A percentile compares a stretch with the other conserved stretches of the same genome.
phyloP scores from a whole-genome alignment of 179 eudicot species.

The Monotropa hypopitys region DNA sequence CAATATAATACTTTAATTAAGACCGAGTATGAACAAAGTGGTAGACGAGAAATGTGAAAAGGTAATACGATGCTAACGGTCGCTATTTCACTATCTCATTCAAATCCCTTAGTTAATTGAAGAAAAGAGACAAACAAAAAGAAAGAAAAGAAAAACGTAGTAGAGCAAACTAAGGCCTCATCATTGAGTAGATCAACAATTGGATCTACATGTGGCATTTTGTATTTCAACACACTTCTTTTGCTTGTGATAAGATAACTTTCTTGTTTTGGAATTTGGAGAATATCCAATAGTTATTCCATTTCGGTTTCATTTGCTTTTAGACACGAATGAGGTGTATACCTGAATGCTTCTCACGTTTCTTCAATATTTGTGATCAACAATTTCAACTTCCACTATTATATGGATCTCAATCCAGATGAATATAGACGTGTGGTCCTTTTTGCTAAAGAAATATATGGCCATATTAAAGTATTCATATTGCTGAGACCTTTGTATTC shows the following conservation, averaged over 20 bases:
- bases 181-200: not conserved
- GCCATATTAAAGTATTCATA: not conserved
- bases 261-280: not conserved
- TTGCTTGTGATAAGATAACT: not conserved
- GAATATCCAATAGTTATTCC: not conserved
- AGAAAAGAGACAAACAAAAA: not conserved
- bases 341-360: not conserved
- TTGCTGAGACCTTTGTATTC: not conserved
- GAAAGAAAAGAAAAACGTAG: not conserved
- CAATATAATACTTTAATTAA: too few relatives aligned
- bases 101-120: not conserved
- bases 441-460: not conserved
- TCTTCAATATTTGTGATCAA: not conserved
- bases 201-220: not conserved
- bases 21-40: not conserved
- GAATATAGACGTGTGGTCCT: not conserved
- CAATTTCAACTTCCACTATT: not conserved
- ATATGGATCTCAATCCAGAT: not conserved
- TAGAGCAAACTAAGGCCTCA: not conserved
- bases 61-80: not conserved
- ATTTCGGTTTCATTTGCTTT: not conserved
- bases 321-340: too few relatives aligned
- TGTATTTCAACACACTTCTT: not conserved
- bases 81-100: not conserved
- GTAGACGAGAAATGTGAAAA: not conserved